Conservation (phyloP, 768 basidiomycete species). For the Psilocybe subaeruginosa region DNA sequence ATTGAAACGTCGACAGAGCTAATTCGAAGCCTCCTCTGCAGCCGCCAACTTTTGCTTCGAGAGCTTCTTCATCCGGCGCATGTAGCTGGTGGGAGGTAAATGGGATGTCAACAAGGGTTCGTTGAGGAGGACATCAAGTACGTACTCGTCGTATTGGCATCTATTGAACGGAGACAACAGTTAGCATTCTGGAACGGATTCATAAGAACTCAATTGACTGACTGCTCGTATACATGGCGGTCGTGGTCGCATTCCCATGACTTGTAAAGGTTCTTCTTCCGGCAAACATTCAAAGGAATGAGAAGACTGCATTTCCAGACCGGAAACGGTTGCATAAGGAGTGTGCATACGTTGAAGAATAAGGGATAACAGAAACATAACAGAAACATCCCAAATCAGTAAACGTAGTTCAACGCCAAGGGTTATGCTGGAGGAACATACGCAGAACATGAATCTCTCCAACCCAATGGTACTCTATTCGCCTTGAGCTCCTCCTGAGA, state of each 20-base stretch:
- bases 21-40: constrained; percentile 34
- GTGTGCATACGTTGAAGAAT: not conserved
- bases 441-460: constrained; percentile 93
- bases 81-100: constrained; percentile 54
- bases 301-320: constrained; percentile 56
- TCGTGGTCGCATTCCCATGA: constrained; percentile 97
- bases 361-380: not conserved
- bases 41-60: constrained; percentile 65
- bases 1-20: constrained; percentile 10
- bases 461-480: constrained; percentile 73
- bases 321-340: not conserved
- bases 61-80: constrained; percentile 86
- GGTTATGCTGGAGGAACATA: constrained; percentile 42
- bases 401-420: not conserved
- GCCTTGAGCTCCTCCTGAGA: constrained; percentile 84
- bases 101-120: constrained; percentile 7
- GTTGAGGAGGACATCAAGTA: constrained; percentile 19
- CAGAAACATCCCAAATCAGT: constrained; percentile 2
- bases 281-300: constrained; percentile 86
- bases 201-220: constrained; percentile 28
- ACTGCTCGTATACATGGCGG: constrained; percentile 86
- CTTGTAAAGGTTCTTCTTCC: constrained; percentile 74
- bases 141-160: constrained; percentile 95
- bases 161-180: constrained; percentile 36
- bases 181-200: not conserved